Base-by-base conservation (phyloP, 768 basidiomycete genomes). In the Mycena kentingensis region DNA sequence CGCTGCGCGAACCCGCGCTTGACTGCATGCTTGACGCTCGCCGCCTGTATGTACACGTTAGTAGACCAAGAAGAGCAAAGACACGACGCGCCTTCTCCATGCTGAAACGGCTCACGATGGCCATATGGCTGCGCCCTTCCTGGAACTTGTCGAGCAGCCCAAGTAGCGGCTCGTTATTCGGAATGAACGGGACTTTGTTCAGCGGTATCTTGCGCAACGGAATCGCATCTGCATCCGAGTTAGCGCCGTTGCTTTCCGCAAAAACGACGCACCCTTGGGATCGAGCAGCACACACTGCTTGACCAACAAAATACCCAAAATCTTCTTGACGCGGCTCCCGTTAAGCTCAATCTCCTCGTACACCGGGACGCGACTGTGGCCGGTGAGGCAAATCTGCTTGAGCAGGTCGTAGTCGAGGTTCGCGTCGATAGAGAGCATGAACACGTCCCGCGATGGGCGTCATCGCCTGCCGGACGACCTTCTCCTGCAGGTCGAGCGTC, bases 111-210 rank as follows among this genome's bases (percentile, higher is more conserved):
- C 84, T 85, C 47, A 94, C 90, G 60, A 95, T 88, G 19, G 93
- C 93, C 82, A 96, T 94, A 65, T 96, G 93, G 35, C 88, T 90
- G 26, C 90, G 79, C 4, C 91, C 93, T 63, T 93, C 91, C 67
- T 94, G 92, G 67, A 95, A 95, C 54, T 78, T 87, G 67, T 94
- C 92, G 27, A 95, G 76, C 55, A 93, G 90, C 22, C 88, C 84
- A 13, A 94, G 78, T 1, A 96, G 74, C 21, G 92, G 81, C 67
- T 93, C 90, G 61, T 95, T 92, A 37, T 85, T 87, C 2, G 92
- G 89, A 3, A 95, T 89, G 47, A 88, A 89, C 0, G 87, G 88
- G 5, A 94, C 88, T 63, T 86, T 90, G 70, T 93, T 93, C 39
- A 96, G 73, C 1, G 90, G 90, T 37, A 96, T 83, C 54, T 84